Conservation (phyloP, 306 rosid species). For the Psophocarpus tetragonolobus region DNA sequence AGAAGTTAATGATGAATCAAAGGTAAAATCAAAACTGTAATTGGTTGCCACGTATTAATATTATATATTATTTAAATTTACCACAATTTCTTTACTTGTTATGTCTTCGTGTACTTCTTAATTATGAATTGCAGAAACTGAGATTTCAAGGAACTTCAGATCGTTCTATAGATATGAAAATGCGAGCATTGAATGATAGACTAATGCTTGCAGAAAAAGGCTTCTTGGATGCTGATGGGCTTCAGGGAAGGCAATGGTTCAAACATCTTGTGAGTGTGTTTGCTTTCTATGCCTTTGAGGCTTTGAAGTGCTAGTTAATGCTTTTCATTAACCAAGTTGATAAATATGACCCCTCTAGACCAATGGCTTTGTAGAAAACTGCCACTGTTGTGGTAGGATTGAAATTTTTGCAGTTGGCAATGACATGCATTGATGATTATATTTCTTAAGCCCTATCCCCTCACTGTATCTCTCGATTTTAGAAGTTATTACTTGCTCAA, state of each 20-base stretch:
- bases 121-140: conserved; percentile 51
- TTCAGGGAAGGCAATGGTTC: conserved; percentile 71
- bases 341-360: not conserved
- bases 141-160: conserved; percentile 46
- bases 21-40: conserved; percentile 37
- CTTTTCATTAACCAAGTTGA: not conserved
- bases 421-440: not conserved
- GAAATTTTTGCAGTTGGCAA: not conserved
- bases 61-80: not conserved
- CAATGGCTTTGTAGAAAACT: not conserved
- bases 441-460: not conserved
- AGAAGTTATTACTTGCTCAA: not conserved
- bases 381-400: not conserved
- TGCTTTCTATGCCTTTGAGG: not conserved
- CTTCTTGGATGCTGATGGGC: conserved; percentile 76
- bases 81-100: not conserved
- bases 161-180: conserved; percentile 47
- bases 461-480: not conserved
- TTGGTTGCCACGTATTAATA: not conserved
- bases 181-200: conserved; percentile 72
- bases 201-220: conserved; percentile 75
- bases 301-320: not conserved
- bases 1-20: conserved; percentile 54
- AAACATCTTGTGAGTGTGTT: conserved; percentile 82
- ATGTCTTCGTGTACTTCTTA: not conserved